Conservation (phyloP, 2,329 filamentous ascomycete species). For the Colletotrichum viniferum region DNA sequence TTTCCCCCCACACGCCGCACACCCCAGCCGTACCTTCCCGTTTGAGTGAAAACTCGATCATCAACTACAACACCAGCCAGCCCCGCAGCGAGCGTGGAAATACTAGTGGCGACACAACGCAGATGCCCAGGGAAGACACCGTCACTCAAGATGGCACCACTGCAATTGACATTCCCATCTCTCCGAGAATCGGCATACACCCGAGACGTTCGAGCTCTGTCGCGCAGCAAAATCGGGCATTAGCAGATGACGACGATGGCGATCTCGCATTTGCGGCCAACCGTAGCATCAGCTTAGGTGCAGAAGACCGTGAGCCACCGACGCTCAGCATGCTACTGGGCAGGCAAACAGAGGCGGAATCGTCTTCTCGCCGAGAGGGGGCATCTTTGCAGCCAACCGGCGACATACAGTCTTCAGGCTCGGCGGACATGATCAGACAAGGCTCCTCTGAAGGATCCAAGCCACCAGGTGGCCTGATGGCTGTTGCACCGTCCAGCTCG, state of each 20-base stretch:
- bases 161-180: constrained; percentile 76
- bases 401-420: constrained; percentile 42
- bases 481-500: constrained; percentile 43
- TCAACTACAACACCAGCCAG: constrained; percentile 60
- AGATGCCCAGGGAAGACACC: constrained; percentile 39
- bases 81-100: constrained; percentile 27
- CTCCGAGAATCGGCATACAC: constrained; percentile 63
- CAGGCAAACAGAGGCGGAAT: constrained; percentile 44
- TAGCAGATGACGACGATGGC: constrained; percentile 62
- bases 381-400: constrained; percentile 44
- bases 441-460: constrained; percentile 48
- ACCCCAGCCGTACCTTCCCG: constrained; percentile 92
- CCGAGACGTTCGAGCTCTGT: constrained; percentile 72
- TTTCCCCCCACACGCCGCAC: constrained; percentile 89
- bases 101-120: constrained; percentile 27
- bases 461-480: constrained; percentile 49
- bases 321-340: constrained; percentile 68
- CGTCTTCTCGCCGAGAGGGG: constrained; percentile 11
- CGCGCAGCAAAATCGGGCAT: constrained; percentile 63
- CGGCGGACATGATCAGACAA: constrained; percentile 43
- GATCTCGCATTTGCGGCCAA: constrained; percentile 66
- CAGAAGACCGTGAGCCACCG: constrained; percentile 66
- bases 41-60: constrained; percentile 88
- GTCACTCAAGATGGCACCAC: constrained; percentile 59
- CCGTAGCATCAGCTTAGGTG: constrained; percentile 71